Conservation (phyloP, 805 yeast genomes). For the Hanseniaspora nectarophila region DNA sequence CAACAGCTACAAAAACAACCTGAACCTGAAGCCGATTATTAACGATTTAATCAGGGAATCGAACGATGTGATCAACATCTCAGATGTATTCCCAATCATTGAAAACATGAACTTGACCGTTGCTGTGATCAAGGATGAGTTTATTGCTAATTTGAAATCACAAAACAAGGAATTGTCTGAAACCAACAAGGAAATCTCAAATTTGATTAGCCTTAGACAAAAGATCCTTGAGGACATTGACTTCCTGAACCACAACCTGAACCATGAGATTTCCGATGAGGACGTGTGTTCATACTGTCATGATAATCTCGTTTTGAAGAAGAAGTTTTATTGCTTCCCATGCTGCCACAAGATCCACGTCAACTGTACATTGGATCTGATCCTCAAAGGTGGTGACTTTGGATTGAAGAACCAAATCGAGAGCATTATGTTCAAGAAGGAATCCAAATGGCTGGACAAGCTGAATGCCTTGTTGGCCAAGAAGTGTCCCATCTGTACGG, state of each 20-base stretch:
- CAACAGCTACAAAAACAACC: constrained; percentile 16
- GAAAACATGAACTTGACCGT: constrained; percentile 67
- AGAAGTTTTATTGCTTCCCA: constrained; percentile 72
- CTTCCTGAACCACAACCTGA: constrained; percentile 41
- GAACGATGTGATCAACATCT: constrained; percentile 48
- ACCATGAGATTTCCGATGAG: constrained; percentile 69
- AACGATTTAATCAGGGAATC: constrained; percentile 33
- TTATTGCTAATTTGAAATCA: constrained; percentile 63
- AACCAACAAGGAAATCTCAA: constrained; percentile 62
- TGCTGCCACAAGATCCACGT: constrained; percentile 84
- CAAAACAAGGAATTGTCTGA: constrained; percentile 56
- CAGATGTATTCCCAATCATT: constrained; percentile 71
- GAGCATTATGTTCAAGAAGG: constrained; percentile 33
- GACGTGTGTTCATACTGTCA: constrained; percentile 54
- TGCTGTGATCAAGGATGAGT: constrained; percentile 71
- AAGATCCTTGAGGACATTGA: constrained; percentile 51
- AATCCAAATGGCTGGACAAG: constrained; percentile 19
- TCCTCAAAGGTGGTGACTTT: constrained; percentile 54
- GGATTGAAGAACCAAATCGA: constrained; percentile 52
- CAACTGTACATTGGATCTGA: constrained; percentile 63
- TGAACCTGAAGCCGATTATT: constrained; percentile 26
- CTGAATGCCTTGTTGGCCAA: constrained; percentile 49
- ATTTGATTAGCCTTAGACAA: constrained; percentile 50
- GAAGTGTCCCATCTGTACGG: constrained; percentile 70
- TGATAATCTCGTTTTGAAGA: constrained; percentile 51